Evolutionary conservation across 106 monocot genomes (phyloP), one percentile per base, ranked within the genome.

Genomic region (Allium sativum): DNA sequence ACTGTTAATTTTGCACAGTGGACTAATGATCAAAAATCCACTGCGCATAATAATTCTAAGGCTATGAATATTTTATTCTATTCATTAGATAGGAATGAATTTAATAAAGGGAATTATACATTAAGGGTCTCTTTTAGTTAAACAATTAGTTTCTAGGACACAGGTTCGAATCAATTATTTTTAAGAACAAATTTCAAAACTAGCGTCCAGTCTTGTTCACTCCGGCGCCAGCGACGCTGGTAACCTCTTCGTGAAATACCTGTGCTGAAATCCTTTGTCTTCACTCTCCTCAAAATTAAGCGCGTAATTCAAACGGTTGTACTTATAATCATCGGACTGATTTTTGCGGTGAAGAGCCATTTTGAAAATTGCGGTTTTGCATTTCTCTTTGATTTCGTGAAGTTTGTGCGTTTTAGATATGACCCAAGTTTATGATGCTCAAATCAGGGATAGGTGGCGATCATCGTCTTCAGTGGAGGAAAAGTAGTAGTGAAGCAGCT

Each of bases 281-380:
- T 61, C 58, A 16, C 76, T 76, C 14, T 75, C 74, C 62, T 82
- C 82, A 65, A 83, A 83, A 58, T 79, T 83, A 58, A 79, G 83
- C 19, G 83, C 79, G 75, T 83, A 83, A 53, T 75, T 79, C 44
- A 79, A 67, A n/a, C 79, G 79, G 58, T 83, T 79, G 75, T 83
- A 83, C 64, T 69, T 21, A 68, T 79, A 83, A 40, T 79, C 83
- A 21, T 72, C 75, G 42, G 52, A 48, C 45, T 45, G 53, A 52
- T 61, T 50, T 1, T 56, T 51, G 7, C 61, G 72, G 20, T 40
- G 41, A 18, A 44, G 18, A 19, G 42, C 46, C 55, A 63, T 56
- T 21, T 67, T 61, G 9, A 64, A 58, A 18, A 70, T 58, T 7
- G 55, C 22, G 22, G 64, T 45, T 13, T 55, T 52, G 65, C 74